Conservation (phyloP, 768 basidiomycete genomes). For the Mrakia gelida region DNA sequence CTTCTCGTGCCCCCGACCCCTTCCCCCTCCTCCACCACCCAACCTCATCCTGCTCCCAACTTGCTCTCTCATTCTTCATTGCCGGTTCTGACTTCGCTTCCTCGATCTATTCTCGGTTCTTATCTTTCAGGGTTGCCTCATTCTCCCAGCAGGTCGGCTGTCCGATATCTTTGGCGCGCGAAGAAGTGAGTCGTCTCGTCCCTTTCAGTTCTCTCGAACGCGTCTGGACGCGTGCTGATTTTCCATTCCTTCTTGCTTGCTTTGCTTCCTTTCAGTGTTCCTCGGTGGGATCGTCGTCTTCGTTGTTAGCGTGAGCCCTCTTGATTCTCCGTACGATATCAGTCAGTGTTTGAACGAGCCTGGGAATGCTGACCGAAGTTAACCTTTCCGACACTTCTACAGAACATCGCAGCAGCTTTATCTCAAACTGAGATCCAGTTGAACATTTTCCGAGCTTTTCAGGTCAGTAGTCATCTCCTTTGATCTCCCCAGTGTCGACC, state of each 20-base stretch:
- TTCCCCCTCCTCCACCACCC: neutral
- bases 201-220: too few relatives aligned
- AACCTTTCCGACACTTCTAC: neutral
- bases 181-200: neutral
- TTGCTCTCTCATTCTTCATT: neutral
- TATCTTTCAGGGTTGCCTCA: conserved; percentile 62
- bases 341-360: neutral
- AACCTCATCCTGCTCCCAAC: neutral
- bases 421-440: conserved; percentile 58
- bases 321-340: too few relatives aligned
- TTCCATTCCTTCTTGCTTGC: neutral
- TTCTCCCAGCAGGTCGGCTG: conserved; percentile 70
- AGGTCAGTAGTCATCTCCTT: conserved; percentile 39
- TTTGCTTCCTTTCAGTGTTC: neutral
- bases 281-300: conserved; percentile 13
- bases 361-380: neutral
- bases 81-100: neutral
- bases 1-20: neutral
- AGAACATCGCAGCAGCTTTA: conserved; percentile 46
- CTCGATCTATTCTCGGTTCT: neutral
- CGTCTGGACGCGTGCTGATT: neutral
- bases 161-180: conserved; percentile 52
- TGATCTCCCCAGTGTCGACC: neutral
- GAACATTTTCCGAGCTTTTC: conserved; percentile 67
- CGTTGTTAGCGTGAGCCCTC: neutral